Base-by-base conservation (phyloP, 805 yeast species). In the Pichia sporocuriosa region DNA sequence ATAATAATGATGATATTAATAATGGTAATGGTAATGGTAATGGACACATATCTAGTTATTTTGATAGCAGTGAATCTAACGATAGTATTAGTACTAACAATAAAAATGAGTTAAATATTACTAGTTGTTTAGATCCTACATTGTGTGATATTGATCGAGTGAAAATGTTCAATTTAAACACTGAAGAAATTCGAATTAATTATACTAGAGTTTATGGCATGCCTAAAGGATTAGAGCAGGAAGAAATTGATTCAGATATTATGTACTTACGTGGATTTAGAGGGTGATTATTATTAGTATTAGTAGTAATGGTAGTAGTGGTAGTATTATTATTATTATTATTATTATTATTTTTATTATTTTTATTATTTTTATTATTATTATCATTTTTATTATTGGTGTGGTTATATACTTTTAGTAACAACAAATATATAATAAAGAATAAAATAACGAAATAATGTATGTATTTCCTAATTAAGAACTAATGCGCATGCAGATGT, bases 171-270 rank as follows among this genome's bases (percentile, higher is more conserved):
- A 42, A 38, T 20, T 32, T 47, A 15, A 37, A 45, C 26, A 22
- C 24, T 11, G 36, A 37, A 17, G 49, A 47, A 11, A 45, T 47
- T 13, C 21, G 45, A 3, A 23, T 24, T 5, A 32, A 30, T 12
- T 48, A 40, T 22, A 50, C 53, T 1, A 46, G 39, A 29, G 37
- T 43, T n/a, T 50, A 48, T 13, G 39, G 41, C 13, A 41, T 41
- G 31, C 52, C 52, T 2, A 37, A 39, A 7, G 53, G 53, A 7
- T 35, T 50, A 11, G 26, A 28, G 12, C 26, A 23, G 11, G 43
- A 43, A 2, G 52, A 50, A 21, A 44, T 50, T 12, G 45, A 43
- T 6, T 15, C 26, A 4, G 53, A 45, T 27, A 16, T 48, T 13
- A 12, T 8, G 29, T 13, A 22, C 26, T 32, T 32, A 32, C 35